Evolutionary conservation across 2,329 filamentous ascomycete genomes (phyloP), one percentile per base, ranked within the genome.

Genomic region (Cladosporium phlei): DNA sequence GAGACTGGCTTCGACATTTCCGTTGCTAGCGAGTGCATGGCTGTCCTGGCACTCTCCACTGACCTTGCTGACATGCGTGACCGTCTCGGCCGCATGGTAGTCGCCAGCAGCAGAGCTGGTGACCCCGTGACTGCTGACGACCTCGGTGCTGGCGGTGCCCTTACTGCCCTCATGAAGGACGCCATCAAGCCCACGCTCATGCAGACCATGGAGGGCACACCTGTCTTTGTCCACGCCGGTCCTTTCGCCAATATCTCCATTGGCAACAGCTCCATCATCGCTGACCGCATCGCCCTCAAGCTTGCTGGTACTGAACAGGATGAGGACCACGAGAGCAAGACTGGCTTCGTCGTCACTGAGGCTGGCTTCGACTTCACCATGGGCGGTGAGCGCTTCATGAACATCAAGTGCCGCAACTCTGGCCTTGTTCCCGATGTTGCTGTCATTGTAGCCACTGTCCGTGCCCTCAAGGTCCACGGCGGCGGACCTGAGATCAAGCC

Each of bases 341-440:
- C 86, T 22, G 93, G 93, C 8, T 97, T 93, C 60, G 91, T 96
- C 17, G 83, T 98, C 28, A 98, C 93, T 2, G 93, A 98, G 69
- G 91, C 93, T 44, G 93, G 93, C 8, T 98, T 98, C 68, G 93
- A 98, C 70, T 98, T 98, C 72, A 97, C 93, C 60, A 98, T 98
- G 93, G 93, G 93, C 55, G 93, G 93, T 53, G 93, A 98, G 77
- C 86, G 93, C 43, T 98, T 98, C 78, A 97, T 98, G 82, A 97
- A 98, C 75, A 97, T 98, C 77, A 98, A 98, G 78, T 97, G 93
- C 73, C 86, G 93, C 51, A 86, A 89, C 8, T 96, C 91, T 5
- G 91, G 91, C 19, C 83, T 98, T 35, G 81, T 88, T 2, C 93
- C 93, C 2, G 93, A 98, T 62, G 88, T 89, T 1, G 90, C 95